phyloP scores from a whole-genome alignment of 2,329 filamentous ascomycete species.

The Endothia cerciana region DNA sequence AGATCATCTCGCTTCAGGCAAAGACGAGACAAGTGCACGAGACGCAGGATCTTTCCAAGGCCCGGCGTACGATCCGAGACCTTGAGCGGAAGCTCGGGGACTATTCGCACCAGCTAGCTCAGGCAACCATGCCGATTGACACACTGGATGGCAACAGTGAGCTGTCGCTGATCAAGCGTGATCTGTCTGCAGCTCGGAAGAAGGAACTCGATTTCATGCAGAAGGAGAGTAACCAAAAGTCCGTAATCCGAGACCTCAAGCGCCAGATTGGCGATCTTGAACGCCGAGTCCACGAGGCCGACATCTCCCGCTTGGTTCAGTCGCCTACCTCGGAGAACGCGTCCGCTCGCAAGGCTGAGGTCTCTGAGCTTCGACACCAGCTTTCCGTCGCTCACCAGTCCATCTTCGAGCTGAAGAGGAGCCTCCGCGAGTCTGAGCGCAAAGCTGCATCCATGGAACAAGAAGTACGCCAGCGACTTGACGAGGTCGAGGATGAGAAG shows the following conservation, averaged over 20 bases:
- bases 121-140: slow-evolving; percentile 39
- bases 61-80: slow-evolving; percentile 66
- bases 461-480: slow-evolving; percentile 58
- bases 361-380: slow-evolving; percentile 62
- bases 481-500: slow-evolving; percentile 63
- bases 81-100: slow-evolving; percentile 66
- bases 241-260: slow-evolving; percentile 65
- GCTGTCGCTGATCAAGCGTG: slow-evolving; percentile 63
- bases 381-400: slow-evolving; percentile 63
- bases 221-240: slow-evolving; percentile 67
- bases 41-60: slow-evolving; percentile 58
- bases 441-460: slow-evolving; percentile 45
- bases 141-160: slow-evolving; percentile 53
- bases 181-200: slow-evolving; percentile 65
- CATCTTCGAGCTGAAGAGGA: slow-evolving; percentile 57
- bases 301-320: slow-evolving; percentile 53
- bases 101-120: slow-evolving; percentile 45
- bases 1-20: slow-evolving; percentile 56
- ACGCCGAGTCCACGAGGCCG: slow-evolving; percentile 66
- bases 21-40: slow-evolving; percentile 50
- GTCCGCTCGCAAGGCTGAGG: slow-evolving; percentile 60
- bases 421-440: slow-evolving; percentile 55
- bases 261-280: slow-evolving; percentile 69
- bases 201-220: slow-evolving; percentile 68
- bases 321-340: slow-evolving; percentile 54